Conservation (phyloP, 2,329 filamentous ascomycete species). For the Conoideocrella luteorostrata region DNA sequence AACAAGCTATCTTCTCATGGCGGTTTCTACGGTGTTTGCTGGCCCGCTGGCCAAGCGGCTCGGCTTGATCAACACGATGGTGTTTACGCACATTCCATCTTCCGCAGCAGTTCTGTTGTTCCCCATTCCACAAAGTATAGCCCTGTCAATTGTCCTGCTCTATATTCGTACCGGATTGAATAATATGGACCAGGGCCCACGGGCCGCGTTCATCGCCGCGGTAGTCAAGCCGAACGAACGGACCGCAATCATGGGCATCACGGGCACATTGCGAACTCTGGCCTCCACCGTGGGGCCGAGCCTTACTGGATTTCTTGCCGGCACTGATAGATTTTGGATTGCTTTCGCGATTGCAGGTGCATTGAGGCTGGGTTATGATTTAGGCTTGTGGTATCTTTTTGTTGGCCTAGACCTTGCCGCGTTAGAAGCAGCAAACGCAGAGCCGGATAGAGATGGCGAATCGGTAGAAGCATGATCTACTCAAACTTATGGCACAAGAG, state of each 20-base stretch:
- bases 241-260: conserved; percentile 66
- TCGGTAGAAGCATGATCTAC: too few species aligned
- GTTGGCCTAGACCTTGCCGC: conserved; percentile 49
- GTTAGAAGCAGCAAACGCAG: not conserved
- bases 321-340: conserved; percentile 50
- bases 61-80: conserved; percentile 59
- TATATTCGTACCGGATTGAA: conserved; percentile 56
- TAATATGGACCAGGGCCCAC: conserved; percentile 63
- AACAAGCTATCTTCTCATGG: conserved; percentile 45
- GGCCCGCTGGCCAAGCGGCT: conserved; percentile 51
- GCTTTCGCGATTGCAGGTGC: conserved; percentile 52
- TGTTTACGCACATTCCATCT: conserved; percentile 56
- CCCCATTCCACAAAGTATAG: conserved; percentile 44
- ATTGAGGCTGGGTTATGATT: conserved; percentile 48
- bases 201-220: conserved; percentile 60
- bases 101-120: conserved; percentile 56
- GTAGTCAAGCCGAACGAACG: conserved; percentile 59
- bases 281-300: conserved; percentile 49
- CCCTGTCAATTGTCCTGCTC: conserved; percentile 47
- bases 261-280: conserved; percentile 52
- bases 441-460: too few species aligned
- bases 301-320: conserved; percentile 50
- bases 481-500: too few species aligned
- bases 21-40: conserved; percentile 49
- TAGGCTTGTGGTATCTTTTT: conserved; percentile 54